Percentiles rank a stretch among this genome's conserved stretches.
Evolutionary conservation across 1,284 basidiomycete genomes (phyloP).

Genomic region (Cryptococcus sp.): DNA sequence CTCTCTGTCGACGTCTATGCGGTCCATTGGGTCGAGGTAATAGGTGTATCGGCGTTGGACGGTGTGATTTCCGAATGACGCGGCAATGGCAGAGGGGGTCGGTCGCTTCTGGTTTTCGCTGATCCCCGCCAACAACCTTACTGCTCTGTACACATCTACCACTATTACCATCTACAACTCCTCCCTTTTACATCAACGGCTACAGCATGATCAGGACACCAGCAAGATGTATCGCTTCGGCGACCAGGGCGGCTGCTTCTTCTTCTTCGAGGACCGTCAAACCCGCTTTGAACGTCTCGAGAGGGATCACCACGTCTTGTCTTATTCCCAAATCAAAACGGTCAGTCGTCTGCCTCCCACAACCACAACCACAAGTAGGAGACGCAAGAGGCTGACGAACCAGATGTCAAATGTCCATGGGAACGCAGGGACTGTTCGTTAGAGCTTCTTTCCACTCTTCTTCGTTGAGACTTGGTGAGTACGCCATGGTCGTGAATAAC

Average conservation of each 20-base stretch:
- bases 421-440: background rate
- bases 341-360: background rate
- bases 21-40: no score
- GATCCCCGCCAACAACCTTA: no score
- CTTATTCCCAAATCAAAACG: background rate
- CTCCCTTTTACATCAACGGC: background rate
- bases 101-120: no score
- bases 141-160: background rate
- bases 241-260: background rate
- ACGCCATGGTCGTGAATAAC: background rate
- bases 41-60: no score
- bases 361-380: background rate
- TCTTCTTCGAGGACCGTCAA: background rate
- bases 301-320: background rate
- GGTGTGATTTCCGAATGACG: no score
- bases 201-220: slow-evolving; percentile 4
- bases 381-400: background rate
- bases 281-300: background rate
- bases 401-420: background rate
- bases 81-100: no score
- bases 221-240: background rate
- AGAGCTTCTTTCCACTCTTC: slow-evolving; percentile 35
- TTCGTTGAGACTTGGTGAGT: slow-evolving; percentile 32
- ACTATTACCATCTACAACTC: background rate
- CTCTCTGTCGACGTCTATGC: no score